Base-by-base conservation (phyloP, 1,284 basidiomycete genomes). In the Apiotrichum gamsii region DNA sequence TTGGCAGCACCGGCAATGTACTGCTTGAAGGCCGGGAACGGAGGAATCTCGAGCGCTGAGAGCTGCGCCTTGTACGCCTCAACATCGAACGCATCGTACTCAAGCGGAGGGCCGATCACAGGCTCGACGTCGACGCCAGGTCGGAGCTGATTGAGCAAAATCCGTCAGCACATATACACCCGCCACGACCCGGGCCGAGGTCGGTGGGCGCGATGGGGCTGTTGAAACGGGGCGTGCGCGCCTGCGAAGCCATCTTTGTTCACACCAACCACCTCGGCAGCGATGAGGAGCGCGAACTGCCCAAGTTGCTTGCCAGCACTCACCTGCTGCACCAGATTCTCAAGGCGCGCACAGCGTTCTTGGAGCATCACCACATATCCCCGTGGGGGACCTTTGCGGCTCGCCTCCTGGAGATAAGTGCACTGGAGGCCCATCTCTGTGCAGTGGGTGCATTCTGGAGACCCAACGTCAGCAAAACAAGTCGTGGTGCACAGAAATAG, bases 351-450 rank as follows among this genome's bases (percentile, higher is more conserved):
- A 14, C 87, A 70, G 11, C 85, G 75, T 49, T 75, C 80, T 64
- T 88, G 84, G 13, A 88, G 71, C 30, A 74, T 78, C 54, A 87
- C 84, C 19, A 86, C 79, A 51, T 60, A 89, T 80, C 85, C 86
- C 72, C 89, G 86, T 1, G 87, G 84, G 20, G 86, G 84, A 3
- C 86, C 85, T 32, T 86, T 81, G 75, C 87, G 85, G 80, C 87
- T 84, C 1, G 85, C 88, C 30, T 76, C 76, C 57, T 73, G 58
- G 37, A 85, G 72, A 63, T 87, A 89, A 0, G 83, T 85, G 70
- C 86, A 89, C 1, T 84, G 81, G 18, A 80, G 75, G 51, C 75
- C 80, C 59, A 82, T 83, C 11, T 84, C 78, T 10, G 80, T 73
- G 62, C 87, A 90, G 63, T 86, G 87, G 0, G 85, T 84, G 63